Conservation (phyloP, 73 alveolate species). For the Paramecium sexaurelia region DNA sequence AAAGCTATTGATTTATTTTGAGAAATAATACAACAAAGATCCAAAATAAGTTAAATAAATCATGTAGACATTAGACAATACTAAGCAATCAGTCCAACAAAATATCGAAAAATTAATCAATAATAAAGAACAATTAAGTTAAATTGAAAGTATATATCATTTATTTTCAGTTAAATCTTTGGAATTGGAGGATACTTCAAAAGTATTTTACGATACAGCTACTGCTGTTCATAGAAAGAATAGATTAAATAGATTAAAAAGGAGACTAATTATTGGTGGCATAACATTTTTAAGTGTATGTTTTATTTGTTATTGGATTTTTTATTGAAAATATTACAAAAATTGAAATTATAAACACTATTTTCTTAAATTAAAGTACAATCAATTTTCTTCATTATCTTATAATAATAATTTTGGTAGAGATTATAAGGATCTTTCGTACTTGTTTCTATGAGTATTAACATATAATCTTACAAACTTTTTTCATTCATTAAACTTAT, state of each 20-base stretch:
- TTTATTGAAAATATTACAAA: not conserved
- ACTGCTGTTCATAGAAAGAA: not conserved
- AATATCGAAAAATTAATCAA: slow-evolving; percentile 36
- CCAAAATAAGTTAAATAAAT: slow-evolving; percentile 45
- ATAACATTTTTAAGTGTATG: not conserved
- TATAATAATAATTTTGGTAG: not conserved
- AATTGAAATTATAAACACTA: not conserved
- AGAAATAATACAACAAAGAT: slow-evolving; percentile 13
- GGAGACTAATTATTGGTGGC: slow-evolving; percentile 4
- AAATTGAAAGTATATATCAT: not conserved
- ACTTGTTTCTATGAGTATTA: not conserved
- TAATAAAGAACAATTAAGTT: slow-evolving; percentile 20
- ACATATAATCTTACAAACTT: not conserved
- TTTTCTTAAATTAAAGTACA: not conserved
- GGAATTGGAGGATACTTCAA: slow-evolving; percentile 47
- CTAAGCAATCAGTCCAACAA: not conserved
- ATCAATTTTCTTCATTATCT: not conserved
- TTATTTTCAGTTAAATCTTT: slow-evolving; percentile 9
- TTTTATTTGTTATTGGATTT: slow-evolving; percentile 14
- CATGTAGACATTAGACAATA: not conserved
- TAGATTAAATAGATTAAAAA: slow-evolving; percentile 21
- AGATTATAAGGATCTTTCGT: not conserved
- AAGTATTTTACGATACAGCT: slow-evolving; percentile 38
- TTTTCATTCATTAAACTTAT: not conserved
- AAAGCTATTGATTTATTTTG: slow-evolving; percentile 5